Evolutionary conservation across 441 rosid genomes (phyloP).

Genomic region (Croton laevigatus): DNA sequence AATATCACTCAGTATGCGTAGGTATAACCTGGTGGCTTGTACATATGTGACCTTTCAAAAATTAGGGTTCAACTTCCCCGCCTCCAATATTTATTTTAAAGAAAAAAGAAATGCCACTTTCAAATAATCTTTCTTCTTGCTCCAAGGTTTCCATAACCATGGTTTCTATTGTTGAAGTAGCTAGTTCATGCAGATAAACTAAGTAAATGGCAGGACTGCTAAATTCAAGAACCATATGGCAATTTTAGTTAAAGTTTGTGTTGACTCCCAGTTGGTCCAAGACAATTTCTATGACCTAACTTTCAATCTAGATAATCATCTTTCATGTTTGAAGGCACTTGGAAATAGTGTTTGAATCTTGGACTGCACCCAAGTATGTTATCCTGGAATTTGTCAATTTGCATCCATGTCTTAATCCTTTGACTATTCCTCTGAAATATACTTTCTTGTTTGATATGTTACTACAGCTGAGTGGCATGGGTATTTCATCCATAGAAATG

Average conservation of each 20-base stretch:
- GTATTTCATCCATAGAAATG: neutral
- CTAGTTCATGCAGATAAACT: neutral
- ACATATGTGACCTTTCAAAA: too few relatives aligned
- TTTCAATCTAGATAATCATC: neutral
- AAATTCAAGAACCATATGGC: neutral
- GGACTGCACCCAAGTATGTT: neutral
- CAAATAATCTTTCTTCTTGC: neutral
- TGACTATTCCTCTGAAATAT: neutral
- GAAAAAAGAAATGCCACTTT: too few relatives aligned
- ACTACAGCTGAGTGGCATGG: neutral
- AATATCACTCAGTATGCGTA: neutral
- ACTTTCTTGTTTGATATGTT: neutral
- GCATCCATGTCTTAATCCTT: neutral
- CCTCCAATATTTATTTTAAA: too few relatives aligned
- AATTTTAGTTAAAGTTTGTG: too few relatives aligned
- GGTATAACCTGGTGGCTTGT: too few relatives aligned
- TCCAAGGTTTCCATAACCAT: neutral
- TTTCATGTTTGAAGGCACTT: neutral
- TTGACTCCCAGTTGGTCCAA: too few relatives aligned
- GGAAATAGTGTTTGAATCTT: constrained; percentile 5
- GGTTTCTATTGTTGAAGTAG: neutral
- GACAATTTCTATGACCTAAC: neutral
- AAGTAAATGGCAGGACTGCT: neutral
- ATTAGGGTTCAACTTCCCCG: too few relatives aligned
- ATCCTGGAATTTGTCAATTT: neutral